phyloP scores from a whole-genome alignment of 331 rosid species.

The Cucumis variabilis region DNA sequence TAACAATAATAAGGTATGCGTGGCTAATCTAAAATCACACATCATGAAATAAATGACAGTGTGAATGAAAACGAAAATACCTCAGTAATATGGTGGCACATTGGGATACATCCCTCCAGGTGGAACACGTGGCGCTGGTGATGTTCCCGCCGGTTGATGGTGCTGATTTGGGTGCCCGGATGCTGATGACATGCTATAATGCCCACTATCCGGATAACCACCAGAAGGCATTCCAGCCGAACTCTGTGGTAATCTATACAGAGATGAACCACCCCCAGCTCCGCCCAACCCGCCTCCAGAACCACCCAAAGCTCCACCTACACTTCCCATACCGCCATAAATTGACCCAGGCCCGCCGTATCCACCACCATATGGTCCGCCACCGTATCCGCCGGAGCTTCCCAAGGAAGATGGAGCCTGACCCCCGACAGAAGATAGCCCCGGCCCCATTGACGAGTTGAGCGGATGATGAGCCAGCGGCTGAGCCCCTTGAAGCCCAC shows the following conservation, averaged over 20 bases:
- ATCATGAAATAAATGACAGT: background rate
- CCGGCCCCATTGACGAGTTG: constrained; percentile 56
- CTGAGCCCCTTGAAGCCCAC: constrained; percentile 70
- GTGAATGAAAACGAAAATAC: constrained; percentile 42
- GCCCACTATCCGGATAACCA: constrained; percentile 84
- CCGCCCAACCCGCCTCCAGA: constrained; percentile 39
- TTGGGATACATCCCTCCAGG: constrained; percentile 87
- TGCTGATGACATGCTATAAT: constrained; percentile 54
- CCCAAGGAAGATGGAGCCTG: constrained; percentile 64
- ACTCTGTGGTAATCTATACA: constrained; percentile 68
- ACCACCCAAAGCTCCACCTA: constrained; percentile 50
- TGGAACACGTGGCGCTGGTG: constrained; percentile 82
- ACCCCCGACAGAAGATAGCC: constrained; percentile 56
- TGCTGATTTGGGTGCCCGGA: constrained; percentile 77
- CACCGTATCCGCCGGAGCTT: constrained; percentile 58
- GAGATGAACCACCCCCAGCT: constrained; percentile 37
- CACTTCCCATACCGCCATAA: constrained; percentile 50
- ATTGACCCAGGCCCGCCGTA: constrained; percentile 48
- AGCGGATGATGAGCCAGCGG: constrained; percentile 69
- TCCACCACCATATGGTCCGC: constrained; percentile 62
- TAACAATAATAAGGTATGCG: background rate
- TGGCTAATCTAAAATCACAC: constrained; percentile 8
- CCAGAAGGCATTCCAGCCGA: constrained; percentile 75
- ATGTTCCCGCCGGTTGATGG: constrained; percentile 75
- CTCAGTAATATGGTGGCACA: constrained; percentile 89